A percentile compares a stretch with the other conserved stretches of the same genome.
These are phyloP conservation scores for Plasmodium reichenowi DNA, from an alignment of 169 alveolate genomes.

Conservation along the genomic window DNA sequence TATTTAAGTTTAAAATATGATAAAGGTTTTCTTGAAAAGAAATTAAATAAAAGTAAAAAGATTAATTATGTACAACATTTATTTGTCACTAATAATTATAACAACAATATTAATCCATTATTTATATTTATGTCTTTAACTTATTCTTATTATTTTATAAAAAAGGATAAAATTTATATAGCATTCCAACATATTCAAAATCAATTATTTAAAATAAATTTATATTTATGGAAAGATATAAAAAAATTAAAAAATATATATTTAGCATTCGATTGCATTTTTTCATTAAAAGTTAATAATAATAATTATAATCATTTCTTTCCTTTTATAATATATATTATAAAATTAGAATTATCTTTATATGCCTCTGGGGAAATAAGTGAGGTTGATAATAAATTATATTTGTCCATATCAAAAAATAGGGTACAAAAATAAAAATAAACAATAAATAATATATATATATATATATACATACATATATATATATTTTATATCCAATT, in stretches of 20 bases:
- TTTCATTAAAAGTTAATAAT: conserved; percentile 36
- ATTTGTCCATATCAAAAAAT: conserved; percentile 59
- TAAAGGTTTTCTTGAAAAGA: conserved; percentile 48
- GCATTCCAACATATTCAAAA: conserved; percentile 44
- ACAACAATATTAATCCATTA: conserved; percentile 37
- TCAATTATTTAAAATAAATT: conserved; percentile 55
- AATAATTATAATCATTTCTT: conserved; percentile 17
- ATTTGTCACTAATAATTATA: conserved; percentile 38
- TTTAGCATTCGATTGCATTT: conserved; percentile 57
- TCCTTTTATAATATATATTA: conserved; percentile 43
- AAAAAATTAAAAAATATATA: conserved; percentile 68
- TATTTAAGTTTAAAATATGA: conserved; percentile 53
- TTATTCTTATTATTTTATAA: conserved; percentile 67
- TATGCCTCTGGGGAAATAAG: conserved; percentile 31
- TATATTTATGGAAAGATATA: conserved; percentile 39
- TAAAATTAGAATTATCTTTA: conserved; percentile 56
- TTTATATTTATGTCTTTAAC: conserved; percentile 69
- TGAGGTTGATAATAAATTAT: conserved; percentile 30
- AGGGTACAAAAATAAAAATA: conserved; percentile 9
- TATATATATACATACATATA: not conserved
- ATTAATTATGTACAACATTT: conserved; percentile 57
- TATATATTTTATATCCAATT: not conserved
- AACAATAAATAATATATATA: not conserved
- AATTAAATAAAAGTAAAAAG: conserved; percentile 26
- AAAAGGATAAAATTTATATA: conserved; percentile 34